Percentiles rank a stretch among this genome's conserved stretches.
These are phyloP conservation scores for Stephanodiscus triporus DNA, from an alignment of 108 stramenopile species.

Conservation along the genomic window DNA sequence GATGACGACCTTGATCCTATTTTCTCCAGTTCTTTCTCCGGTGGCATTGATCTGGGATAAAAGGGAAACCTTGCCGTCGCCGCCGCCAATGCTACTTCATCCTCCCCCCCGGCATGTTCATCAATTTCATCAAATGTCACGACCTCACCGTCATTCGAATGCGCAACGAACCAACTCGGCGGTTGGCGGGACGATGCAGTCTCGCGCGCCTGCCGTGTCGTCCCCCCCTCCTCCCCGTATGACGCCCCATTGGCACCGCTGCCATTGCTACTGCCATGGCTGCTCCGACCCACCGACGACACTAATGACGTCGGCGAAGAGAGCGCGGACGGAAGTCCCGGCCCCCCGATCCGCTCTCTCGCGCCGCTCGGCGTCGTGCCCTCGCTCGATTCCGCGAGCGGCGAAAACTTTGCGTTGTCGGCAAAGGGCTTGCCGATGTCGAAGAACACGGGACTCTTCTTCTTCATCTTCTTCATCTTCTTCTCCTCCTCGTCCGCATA, in stretches of 20 bases:
- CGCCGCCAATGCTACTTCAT: not conserved
- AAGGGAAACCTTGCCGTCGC: not conserved
- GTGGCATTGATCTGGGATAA: not conserved
- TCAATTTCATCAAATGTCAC: not conserved
- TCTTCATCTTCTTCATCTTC: not conserved
- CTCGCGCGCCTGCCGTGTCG: not conserved
- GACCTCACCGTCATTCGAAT: slow-evolving; percentile 8
- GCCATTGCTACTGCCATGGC: not conserved
- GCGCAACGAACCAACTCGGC: not conserved
- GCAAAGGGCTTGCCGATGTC: slow-evolving; percentile 14
- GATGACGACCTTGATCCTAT: not conserved
- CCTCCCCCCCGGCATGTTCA: not conserved
- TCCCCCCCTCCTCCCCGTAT: not conserved
- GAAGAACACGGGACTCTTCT: slow-evolving; percentile 1
- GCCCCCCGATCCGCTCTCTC: not conserved
- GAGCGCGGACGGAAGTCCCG: not conserved
- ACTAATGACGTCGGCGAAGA: not conserved
- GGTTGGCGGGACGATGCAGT: not conserved
- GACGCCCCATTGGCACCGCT: not conserved
- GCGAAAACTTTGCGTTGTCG: not conserved
- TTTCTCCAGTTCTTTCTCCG: not conserved
- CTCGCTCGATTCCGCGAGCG: slow-evolving; percentile 10
- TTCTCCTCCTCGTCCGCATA: not conserved
- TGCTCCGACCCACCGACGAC: not conserved
- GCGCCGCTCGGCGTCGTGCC: not conserved